phyloP scores from a whole-genome alignment of 352 stramenopile genomes.

The Phytopythium boreale region DNA sequence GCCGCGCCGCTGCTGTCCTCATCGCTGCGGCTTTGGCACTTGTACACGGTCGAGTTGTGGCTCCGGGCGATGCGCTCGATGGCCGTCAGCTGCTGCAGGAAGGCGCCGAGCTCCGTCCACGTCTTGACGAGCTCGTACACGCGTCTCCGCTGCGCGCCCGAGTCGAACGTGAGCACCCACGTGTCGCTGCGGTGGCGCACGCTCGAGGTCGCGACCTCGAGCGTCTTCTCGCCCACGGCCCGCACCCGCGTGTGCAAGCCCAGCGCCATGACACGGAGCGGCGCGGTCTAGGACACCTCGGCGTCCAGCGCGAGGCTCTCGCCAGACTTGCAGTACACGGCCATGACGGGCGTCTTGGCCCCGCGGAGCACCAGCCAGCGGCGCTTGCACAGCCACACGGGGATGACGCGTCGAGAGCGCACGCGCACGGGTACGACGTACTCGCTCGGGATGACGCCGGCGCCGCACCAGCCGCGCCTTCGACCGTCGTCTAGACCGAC shows the following conservation, averaged over 20 bases:
- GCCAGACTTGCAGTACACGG: conserved; percentile 44
- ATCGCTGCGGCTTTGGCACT: conserved; percentile 28
- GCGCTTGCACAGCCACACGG: conserved; percentile 46
- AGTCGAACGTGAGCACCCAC: conserved; percentile 46
- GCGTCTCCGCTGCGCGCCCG: conserved; percentile 31
- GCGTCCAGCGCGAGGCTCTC: conserved; percentile 26
- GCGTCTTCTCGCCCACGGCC: conserved; percentile 34
- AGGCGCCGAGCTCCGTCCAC: conserved; percentile 53
- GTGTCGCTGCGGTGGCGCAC: conserved; percentile 48
- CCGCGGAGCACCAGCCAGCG: conserved; percentile 61
- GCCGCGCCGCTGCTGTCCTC: conserved; percentile 17
- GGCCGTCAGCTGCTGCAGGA: conserved; percentile 43
- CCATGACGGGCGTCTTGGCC: conserved; percentile 55
- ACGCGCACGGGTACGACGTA: conserved; percentile 45
- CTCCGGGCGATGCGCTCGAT: conserved; percentile 48
- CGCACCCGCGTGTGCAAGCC: conserved; percentile 44
- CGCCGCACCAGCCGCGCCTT: conserved; percentile 4
- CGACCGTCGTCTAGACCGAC: neutral
- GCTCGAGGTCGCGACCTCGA: conserved; percentile 50
- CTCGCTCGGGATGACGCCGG: conserved; percentile 43
- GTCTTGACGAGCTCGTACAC: conserved; percentile 50
- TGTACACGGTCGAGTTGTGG: conserved; percentile 54
- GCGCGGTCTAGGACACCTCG: conserved; percentile 15
- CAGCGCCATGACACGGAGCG: conserved; percentile 51
- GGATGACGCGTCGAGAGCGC: conserved; percentile 44